Evolutionary conservation across 2,329 filamentous ascomycete species (phyloP).

Genomic region (Cladosporium sp.): DNA sequence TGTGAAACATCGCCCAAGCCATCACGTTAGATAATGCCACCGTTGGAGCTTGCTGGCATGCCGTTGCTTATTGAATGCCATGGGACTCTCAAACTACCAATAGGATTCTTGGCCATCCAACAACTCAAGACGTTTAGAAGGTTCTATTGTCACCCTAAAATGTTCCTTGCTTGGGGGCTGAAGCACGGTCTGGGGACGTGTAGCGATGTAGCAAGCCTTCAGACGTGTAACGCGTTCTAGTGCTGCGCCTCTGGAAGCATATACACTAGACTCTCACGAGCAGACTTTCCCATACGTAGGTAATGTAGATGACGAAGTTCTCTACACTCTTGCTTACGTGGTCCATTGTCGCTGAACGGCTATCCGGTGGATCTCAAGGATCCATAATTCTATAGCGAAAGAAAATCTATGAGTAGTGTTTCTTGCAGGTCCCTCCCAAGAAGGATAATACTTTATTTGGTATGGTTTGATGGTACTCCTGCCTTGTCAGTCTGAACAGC

Average conservation of each 20-base stretch:
- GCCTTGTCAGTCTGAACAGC: not conserved
- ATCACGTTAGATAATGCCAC: not conserved
- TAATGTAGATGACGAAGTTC: too few species aligned
- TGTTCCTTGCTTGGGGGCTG: not conserved
- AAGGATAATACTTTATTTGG: too few species aligned
- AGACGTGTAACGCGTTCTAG: not conserved
- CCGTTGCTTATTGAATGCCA: accelerated
- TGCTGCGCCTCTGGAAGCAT: not conserved
- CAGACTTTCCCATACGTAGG: not conserved
- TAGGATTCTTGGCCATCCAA: not conserved
- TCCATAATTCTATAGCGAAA: not conserved
- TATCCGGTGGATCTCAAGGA: not conserved
- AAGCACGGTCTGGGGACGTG: not conserved
- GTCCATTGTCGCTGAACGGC: not conserved
- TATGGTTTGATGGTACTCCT: not conserved
- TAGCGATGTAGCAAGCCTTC: not conserved
- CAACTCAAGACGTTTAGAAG: not conserved
- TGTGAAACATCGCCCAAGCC: not conserved
- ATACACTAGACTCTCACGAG: not conserved
- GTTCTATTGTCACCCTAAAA: not conserved
- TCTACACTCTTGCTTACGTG: not conserved
- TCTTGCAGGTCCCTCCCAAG: too few species aligned
- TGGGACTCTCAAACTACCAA: not conserved
- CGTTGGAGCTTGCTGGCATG: not conserved
- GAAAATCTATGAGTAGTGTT: not conserved